Base-by-base conservation (phyloP, 2,329 filamentous ascomycete species). In the Alternaria dauci region DNA sequence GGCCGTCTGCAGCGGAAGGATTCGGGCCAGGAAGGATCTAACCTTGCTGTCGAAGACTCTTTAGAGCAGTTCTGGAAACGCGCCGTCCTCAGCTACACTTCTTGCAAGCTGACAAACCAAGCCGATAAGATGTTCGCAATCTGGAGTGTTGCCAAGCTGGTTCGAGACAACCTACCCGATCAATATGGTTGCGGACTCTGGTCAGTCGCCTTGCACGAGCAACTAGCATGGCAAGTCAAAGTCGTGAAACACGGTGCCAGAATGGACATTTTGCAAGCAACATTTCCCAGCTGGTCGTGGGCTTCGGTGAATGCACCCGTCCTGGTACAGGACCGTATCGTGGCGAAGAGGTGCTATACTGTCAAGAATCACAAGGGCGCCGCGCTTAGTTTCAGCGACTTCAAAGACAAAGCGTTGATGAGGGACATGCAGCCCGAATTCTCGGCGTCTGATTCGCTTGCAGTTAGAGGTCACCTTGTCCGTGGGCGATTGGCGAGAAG, bases 121-220 rank as follows among this genome's bases (percentile, higher is more conserved):
- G 18, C 16, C 2, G 71, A 74, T 38, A 73, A 73, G 43, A 43
- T 53, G 0, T 26, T 69, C 0, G 71, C 71, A 6, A 61, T 73
- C 16, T 74, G 67, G 71, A 63, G 71, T 41, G 59, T 73, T 6
- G 65, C 55, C 2, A 75, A 73, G 34, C 43, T 70, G n/a, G 46
- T 74, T 14, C 62, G 71, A 0, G 72, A 75, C 34, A 52, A 30
- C 2, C 50, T 67, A 18, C 32, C 23, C 1, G 68, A 73, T 38
- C 50, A 64, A 23, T 75, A 73, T 39, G 70, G 38, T n/a, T 64
- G 41, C 16, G 71, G 72, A 1, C 46, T 72, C 36, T 75, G 72
- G 72, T 55, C 59, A 8, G 9, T 28, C 1, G 52, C 52, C 16
- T 51, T 75, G 1, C 66, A 69, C 32, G 69, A 75, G 50, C 72